phyloP scores from a whole-genome alignment of 148 eudicot species.

The Chenopodium quinoa region DNA sequence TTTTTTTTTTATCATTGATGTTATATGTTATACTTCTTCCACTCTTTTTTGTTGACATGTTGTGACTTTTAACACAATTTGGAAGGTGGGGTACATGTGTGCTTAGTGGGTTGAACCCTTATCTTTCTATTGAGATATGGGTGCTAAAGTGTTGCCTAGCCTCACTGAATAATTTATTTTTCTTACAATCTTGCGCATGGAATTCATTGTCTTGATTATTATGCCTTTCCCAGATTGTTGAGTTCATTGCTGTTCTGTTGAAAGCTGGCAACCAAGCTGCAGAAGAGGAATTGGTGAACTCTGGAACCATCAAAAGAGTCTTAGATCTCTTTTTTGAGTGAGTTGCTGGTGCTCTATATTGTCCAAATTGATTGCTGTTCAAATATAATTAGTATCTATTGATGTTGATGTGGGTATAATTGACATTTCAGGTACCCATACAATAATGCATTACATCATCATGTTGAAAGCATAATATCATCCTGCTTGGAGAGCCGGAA shows the following conservation, averaged over 20 bases:
- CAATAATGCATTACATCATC: constrained; percentile 91
- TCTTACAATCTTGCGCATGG: neutral
- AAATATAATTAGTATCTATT: neutral
- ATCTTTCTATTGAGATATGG: neutral
- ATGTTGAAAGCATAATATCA: constrained; percentile 83
- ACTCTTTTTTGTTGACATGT: too few species aligned
- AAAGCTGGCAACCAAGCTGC: constrained; percentile 84
- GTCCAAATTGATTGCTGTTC: neutral
- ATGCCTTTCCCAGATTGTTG: constrained; percentile 63
- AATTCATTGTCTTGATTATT: neutral
- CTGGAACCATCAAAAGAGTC: constrained; percentile 78
- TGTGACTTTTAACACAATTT: too few species aligned
- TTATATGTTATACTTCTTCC: too few species aligned
- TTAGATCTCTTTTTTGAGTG: constrained; percentile 92
- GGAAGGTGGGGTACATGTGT: neutral
- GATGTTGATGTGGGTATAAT: constrained; percentile 15
- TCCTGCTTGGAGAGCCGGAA: constrained; percentile 85
- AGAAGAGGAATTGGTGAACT: constrained; percentile 73
- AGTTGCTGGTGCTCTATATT: constrained; percentile 28
- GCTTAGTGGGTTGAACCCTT: neutral
- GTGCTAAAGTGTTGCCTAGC: neutral
- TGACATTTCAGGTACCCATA: constrained; percentile 75
- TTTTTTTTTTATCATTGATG: too few species aligned
- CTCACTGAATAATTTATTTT: neutral
- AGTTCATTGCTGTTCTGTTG: constrained; percentile 83